A percentile compares a stretch with the other conserved stretches of the same genome.
phyloP scores from a whole-genome alignment of 768 basidiomycete species.

The Amanita thiersii region DNA sequence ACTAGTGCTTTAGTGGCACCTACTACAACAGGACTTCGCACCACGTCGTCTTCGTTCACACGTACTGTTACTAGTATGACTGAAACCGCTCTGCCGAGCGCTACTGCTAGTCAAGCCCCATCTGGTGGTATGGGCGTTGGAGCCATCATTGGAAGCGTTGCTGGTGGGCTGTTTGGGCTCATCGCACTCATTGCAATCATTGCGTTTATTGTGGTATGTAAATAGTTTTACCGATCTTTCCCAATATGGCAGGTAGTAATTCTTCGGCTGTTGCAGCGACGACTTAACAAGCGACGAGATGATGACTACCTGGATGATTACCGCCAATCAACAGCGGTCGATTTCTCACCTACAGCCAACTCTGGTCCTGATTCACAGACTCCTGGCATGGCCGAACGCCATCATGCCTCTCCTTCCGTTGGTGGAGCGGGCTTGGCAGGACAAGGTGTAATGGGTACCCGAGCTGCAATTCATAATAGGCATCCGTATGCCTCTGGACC shows the following conservation, averaged over 20 bases:
- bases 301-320: slow-evolving; percentile 6
- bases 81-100: neutral
- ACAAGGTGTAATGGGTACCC: slow-evolving; percentile 19
- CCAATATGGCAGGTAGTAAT: no score
- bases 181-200: slow-evolving; percentile 27
- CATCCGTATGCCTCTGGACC: slow-evolving; percentile 34
- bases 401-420: slow-evolving; percentile 18
- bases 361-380: slow-evolving; percentile 10
- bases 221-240: no score
- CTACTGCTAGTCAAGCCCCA: neutral
- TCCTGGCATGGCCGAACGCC: slow-evolving; percentile 17
- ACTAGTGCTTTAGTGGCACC: neutral
- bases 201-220: slow-evolving; percentile 28
- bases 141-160: slow-evolving; percentile 30
- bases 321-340: slow-evolving; percentile 15
- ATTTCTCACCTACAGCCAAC: slow-evolving; percentile 9
- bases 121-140: slow-evolving; percentile 24
- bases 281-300: slow-evolving; percentile 2
- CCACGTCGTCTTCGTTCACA: neutral
- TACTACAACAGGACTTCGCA: neutral
- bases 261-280: neutral
- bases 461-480: slow-evolving; percentile 29
- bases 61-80: neutral
- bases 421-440: slow-evolving; percentile 30
- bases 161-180: slow-evolving; percentile 30